Base-by-base conservation (phyloP, 1,284 basidiomycete genomes). In the Melanopsichium pennsylvanicum region DNA sequence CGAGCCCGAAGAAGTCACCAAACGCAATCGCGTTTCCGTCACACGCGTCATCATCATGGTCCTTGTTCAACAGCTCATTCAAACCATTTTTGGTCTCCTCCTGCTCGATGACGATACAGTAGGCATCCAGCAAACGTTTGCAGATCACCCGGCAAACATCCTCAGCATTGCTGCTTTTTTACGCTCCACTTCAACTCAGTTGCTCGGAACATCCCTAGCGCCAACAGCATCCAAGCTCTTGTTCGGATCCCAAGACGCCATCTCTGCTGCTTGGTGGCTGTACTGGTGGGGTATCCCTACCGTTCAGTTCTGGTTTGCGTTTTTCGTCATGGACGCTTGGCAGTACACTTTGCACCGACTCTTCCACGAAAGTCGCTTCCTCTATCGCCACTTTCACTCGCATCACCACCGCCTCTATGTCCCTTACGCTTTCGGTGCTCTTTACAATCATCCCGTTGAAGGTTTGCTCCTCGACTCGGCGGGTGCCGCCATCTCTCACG, bases 391-490 rank as follows among this genome's bases (percentile, higher is more conserved):
- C 59, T 86, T 97, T 74, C 96, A 99, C 83, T 93, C 92, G 2
- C 89, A 90, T 82, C 96, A 99, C 81, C 96, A 99, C 82, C 87
- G 93, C 9, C 88, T 99, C 12, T 96, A 97, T 81, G 93, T 96
- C 9, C 93, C 96, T 0, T 98, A 97, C 79, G 93, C 95, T 0
- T 99, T 91, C 76, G 96, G 96, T 19, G 91, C 95, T 11, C 85
- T 98, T 5, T 99, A 99, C 86, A 98, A 98, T 82, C 95, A 98
- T 80, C 94, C 94, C 0, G 74, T 98, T 37, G 96, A 99, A 55
- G 78, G 94, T 1, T 89, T 99, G 74, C 70, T 97, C 1, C 86
- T 99, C 66, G 96, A 99, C 82, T 88, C 89, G 3, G 82, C 90
- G 23, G 93, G 95, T 38, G 89, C 91, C 0, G 88, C 84, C 8